Conservation (phyloP, 2,329 filamentous ascomycete species). For the Ceratocystis alfenasii region DNA sequence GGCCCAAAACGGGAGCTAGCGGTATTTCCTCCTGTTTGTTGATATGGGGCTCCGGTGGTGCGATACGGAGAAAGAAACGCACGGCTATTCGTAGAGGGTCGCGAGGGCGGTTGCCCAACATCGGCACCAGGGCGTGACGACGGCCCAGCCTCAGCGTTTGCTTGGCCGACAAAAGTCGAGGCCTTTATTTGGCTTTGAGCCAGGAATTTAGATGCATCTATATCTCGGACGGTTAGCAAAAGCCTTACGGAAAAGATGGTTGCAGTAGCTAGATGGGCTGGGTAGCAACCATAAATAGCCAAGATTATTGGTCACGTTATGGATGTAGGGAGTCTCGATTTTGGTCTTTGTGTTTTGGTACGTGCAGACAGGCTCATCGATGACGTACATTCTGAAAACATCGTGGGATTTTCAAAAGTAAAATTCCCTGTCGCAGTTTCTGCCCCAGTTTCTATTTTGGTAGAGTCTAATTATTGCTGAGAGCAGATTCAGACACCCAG, state of each 20-base stretch:
- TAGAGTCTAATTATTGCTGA: not conserved
- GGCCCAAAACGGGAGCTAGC: conserved; percentile 60
- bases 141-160: conserved; percentile 35
- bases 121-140: conserved; percentile 30
- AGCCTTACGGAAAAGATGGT: not conserved
- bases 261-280: not conserved
- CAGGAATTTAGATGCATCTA: conserved; percentile 93
- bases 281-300: not conserved
- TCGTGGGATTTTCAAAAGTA: conserved; percentile 24
- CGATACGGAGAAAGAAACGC: conserved; percentile 38
- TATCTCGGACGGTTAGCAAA: conserved; percentile 4
- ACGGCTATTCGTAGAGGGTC: conserved; percentile 28
- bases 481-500: not conserved
- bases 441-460: not conserved
- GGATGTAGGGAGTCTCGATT: conserved; percentile 3
- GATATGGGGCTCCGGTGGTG: conserved; percentile 61
- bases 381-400: conserved; percentile 70
- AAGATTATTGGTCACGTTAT: conserved; percentile 18
- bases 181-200: conserved; percentile 91
- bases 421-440: conserved; percentile 1
- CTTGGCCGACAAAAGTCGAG: conserved; percentile 52
- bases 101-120: conserved; percentile 16
- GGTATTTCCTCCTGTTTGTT: conserved; percentile 42
- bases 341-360: not conserved
- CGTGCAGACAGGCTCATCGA: not conserved